phyloP scores from a whole-genome alignment of 495 filamentous ascomycete genomes.

The Bacidia rubella region DNA sequence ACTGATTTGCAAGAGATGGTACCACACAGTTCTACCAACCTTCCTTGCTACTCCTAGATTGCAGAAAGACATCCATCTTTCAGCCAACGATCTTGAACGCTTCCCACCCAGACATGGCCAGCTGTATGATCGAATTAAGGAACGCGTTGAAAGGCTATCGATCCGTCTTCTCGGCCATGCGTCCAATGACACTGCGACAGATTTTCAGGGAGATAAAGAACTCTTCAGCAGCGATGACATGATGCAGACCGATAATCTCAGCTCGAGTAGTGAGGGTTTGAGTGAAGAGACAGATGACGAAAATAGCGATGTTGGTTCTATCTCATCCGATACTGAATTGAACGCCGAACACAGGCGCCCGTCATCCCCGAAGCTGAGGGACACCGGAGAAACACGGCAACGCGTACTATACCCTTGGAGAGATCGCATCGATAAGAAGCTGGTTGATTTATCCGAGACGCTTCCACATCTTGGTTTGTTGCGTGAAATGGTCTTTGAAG shows the following conservation, averaged over 20 bases:
- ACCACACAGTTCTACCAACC: background rate
- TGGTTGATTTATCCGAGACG: background rate
- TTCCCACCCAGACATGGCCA: background rate
- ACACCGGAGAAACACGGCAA: background rate
- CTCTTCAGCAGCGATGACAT: background rate
- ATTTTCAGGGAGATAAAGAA: background rate
- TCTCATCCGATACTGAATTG: no score
- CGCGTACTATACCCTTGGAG: background rate
- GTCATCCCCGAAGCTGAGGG: no score
- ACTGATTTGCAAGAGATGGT: background rate
- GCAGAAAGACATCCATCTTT: background rate
- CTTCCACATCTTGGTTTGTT: background rate
- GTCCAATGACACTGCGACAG: background rate
- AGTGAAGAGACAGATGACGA: no score
- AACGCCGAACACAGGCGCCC: no score
- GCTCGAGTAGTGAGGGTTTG: no score
- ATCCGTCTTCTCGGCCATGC: background rate
- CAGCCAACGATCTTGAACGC: background rate
- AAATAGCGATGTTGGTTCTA: no score
- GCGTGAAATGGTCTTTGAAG: background rate
- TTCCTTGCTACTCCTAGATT: background rate
- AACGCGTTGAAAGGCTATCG: background rate
- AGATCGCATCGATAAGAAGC: background rate
- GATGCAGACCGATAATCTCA: background rate
- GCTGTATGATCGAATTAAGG: background rate